phyloP scores from a whole-genome alignment of 192 early-diverging fungal species.

The Chytriomyces sp. region DNA sequence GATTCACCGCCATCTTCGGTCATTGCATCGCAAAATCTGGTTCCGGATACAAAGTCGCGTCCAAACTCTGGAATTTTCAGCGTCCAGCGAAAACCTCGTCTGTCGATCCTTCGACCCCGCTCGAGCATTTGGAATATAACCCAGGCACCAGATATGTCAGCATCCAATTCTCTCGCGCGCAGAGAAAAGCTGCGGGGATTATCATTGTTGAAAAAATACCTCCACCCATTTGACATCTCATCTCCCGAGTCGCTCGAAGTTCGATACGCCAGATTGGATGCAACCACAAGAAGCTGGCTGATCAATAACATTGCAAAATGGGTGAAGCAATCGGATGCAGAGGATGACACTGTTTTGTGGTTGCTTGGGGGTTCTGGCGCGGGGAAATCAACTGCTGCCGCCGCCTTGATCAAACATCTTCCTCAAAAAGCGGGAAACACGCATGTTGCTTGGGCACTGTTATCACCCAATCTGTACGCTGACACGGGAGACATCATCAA shows the following conservation, averaged over 20 bases:
- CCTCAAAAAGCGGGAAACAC: neutral
- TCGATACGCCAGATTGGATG: constrained; percentile 12
- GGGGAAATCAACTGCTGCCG: constrained; percentile 17
- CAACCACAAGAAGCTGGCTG: constrained; percentile 25
- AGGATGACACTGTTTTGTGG: constrained; percentile 18
- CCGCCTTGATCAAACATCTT: constrained; percentile 21
- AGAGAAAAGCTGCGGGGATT: neutral
- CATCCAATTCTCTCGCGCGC: neutral
- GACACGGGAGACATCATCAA: constrained; percentile 18
- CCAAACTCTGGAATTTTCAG: neutral
- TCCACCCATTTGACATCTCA: constrained; percentile 1
- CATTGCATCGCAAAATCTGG: neutral
- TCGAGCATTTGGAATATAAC: constrained; percentile 12
- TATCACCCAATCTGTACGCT: neutral
- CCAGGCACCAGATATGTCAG: neutral
- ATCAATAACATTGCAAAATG: constrained; percentile 27
- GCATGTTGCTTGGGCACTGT: constrained; percentile 1
- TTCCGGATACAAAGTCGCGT: neutral
- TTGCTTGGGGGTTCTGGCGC: constrained; percentile 6
- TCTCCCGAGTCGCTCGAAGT: neutral
- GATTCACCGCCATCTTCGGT: too few relatives aligned
- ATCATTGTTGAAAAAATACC: neutral
- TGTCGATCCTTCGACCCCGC: constrained; percentile 22
- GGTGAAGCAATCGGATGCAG: neutral
- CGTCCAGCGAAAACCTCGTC: constrained; percentile 13